A percentile compares a stretch with the other conserved stretches of the same genome.
Evolutionary conservation across 495 filamentous ascomycete species (phyloP).

Genomic region (Talaromyces stipitatus): DNA sequence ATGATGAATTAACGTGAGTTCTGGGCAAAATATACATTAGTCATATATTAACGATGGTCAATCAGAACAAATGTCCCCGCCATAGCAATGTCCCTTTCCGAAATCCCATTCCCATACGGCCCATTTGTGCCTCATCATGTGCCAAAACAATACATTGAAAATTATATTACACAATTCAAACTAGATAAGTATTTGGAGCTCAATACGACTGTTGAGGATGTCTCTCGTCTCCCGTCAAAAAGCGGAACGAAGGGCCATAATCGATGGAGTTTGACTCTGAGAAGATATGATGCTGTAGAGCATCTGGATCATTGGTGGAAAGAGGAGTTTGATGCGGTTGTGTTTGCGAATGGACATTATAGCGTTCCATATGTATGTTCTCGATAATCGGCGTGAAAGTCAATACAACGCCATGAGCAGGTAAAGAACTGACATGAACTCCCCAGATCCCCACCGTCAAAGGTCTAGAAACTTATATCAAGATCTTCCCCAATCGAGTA

Average conservation of each 20-base stretch:
- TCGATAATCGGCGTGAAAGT: too few relatives aligned
- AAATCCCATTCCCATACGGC: conserved; percentile 38
- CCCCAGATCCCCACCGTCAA: conserved; percentile 31
- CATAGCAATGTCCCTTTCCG: conserved; percentile 45
- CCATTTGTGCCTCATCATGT: conserved; percentile 43
- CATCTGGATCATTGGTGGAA: conserved; percentile 41
- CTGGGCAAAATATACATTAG: neutral
- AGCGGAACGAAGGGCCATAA: conserved; percentile 5
- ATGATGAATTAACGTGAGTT: conserved; percentile 36
- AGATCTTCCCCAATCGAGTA: conserved; percentile 28
- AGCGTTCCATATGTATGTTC: conserved; percentile 37
- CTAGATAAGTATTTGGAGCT: conserved; percentile 29
- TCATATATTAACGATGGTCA: neutral
- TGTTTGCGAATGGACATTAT: conserved; percentile 45
- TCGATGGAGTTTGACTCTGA: conserved; percentile 37
- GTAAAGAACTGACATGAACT: neutral
- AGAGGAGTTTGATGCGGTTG: conserved; percentile 40
- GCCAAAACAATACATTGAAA: conserved; percentile 39
- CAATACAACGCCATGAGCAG: neutral
- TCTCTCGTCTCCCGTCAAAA: conserved; percentile 18
- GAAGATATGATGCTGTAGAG: conserved; percentile 28
- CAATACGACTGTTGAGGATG: conserved; percentile 42
- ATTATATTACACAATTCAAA: conserved; percentile 36
- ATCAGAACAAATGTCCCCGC: conserved; percentile 41
- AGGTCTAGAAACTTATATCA: conserved; percentile 30